Conservation (phyloP, 2,329 filamentous ascomycete species). For the Ascochyta fabae region DNA sequence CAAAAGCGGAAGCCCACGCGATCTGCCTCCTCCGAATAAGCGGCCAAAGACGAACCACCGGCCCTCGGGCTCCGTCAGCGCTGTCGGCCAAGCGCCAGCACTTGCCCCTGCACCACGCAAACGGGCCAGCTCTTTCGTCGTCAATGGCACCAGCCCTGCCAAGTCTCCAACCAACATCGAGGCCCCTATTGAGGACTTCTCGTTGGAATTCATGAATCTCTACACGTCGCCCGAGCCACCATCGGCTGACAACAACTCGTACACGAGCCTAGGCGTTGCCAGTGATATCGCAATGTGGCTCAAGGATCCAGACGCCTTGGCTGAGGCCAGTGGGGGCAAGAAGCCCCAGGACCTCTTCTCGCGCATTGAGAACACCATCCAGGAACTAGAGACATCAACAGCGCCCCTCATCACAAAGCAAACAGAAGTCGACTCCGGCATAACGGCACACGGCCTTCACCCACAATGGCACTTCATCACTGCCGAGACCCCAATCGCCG, state of each 20-base stretch:
- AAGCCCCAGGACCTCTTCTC: slow-evolving; percentile 73
- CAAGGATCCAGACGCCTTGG: slow-evolving; percentile 72
- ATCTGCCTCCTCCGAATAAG: slow-evolving; percentile 70
- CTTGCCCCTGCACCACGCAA: slow-evolving; percentile 68
- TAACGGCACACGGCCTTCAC: slow-evolving; percentile 61
- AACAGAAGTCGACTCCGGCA: slow-evolving; percentile 57
- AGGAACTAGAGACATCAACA: slow-evolving; percentile 57
- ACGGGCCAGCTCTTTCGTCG: slow-evolving; percentile 63
- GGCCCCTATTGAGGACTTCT: slow-evolving; percentile 73
- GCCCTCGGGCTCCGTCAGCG: slow-evolving; percentile 75
- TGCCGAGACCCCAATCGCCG: slow-evolving; percentile 57
- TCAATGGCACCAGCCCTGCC: slow-evolving; percentile 74
- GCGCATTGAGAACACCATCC: slow-evolving; percentile 61
- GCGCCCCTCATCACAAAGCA: slow-evolving; percentile 61
- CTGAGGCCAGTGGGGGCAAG: slow-evolving; percentile 69
- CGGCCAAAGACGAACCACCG: slow-evolving; percentile 84
- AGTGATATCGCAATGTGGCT: slow-evolving; percentile 81
- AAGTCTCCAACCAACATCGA: slow-evolving; percentile 74
- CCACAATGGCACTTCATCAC: slow-evolving; percentile 75
- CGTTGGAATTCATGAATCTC: slow-evolving; percentile 75
- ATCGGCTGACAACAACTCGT: slow-evolving; percentile 75
- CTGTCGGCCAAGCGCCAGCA: slow-evolving; percentile 69
- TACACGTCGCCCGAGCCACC: slow-evolving; percentile 67
- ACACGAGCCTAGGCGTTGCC: slow-evolving; percentile 76
- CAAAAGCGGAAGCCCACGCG: slow-evolving; percentile 58